Conservation (phyloP, 345 rosid genomes). For the Mercurialis annua region DNA sequence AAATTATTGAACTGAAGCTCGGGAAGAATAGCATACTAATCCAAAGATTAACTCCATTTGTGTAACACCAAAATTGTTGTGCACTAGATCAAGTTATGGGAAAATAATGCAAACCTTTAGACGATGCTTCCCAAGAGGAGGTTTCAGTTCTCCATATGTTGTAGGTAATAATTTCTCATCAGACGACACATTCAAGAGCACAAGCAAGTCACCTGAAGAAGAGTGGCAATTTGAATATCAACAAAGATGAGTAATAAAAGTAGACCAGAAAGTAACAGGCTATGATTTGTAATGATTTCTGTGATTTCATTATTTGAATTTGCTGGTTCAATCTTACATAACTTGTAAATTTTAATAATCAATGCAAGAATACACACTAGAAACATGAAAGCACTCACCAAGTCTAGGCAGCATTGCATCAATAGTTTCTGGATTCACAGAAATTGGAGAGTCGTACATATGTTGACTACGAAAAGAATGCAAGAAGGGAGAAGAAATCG, state of each 20-base stretch:
- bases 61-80: background rate
- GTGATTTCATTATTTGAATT: background rate
- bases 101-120: constrained; percentile 56
- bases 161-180: constrained; percentile 86
- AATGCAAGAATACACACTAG: no score
- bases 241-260: background rate
- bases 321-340: background rate
- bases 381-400: constrained; percentile 44
- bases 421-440: constrained; percentile 78
- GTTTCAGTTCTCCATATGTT: constrained; percentile 89
- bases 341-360: background rate
- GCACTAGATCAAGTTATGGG: background rate
- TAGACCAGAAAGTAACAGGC: background rate
- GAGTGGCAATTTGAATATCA: constrained; percentile 10
- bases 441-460: constrained; percentile 69
- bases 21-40: background rate
- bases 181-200: constrained; percentile 64
- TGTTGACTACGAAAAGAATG: constrained; percentile 77
- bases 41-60: background rate
- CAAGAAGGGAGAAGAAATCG: constrained; percentile 63
- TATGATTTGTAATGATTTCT: background rate
- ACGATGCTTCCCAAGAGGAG: constrained; percentile 98
- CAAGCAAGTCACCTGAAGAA: constrained; percentile 68
- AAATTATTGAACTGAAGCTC: background rate
- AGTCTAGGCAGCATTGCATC: constrained; percentile 95